These are phyloP conservation scores for Psilocybe subaeruginosa DNA, from an alignment of 768 basidiomycete genomes.

Conservation along the genomic window DNA sequence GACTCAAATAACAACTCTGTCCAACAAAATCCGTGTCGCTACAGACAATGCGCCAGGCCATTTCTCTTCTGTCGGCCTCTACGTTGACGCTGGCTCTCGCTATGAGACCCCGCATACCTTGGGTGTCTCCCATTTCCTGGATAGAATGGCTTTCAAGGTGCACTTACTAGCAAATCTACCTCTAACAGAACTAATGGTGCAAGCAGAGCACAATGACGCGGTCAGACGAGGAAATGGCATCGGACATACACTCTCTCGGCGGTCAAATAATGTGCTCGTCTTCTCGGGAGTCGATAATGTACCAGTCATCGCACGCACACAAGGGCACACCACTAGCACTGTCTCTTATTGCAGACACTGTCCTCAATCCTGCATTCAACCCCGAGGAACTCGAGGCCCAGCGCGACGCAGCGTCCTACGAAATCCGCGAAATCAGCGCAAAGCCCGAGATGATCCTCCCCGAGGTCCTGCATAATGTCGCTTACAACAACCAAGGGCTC, in stretches of 20 bases:
- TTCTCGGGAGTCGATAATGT: constrained; percentile 94
- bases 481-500: constrained; percentile 74
- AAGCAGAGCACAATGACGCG: constrained; percentile 73
- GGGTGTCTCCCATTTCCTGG: constrained; percentile 91
- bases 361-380: constrained; percentile 75
- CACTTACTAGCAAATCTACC: constrained; percentile 11
- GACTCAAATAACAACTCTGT: constrained; percentile 78
- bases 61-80: constrained; percentile 92
- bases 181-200: constrained; percentile 7
- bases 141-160: constrained; percentile 97
- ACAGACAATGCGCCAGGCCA: constrained; percentile 92
- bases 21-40: constrained; percentile 91
- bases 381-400: constrained; percentile 82
- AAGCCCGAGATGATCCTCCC: constrained; percentile 96
- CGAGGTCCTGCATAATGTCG: constrained; percentile 86
- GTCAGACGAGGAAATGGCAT: constrained; percentile 77
- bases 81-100: constrained; percentile 90
- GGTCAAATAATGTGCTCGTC: constrained; percentile 93
- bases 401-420: constrained; percentile 87
- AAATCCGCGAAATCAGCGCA: constrained; percentile 81
- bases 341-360: constrained; percentile 90
- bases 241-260: constrained; percentile 80
- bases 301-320: constrained; percentile 95
- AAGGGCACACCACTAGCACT: constrained; percentile 80
- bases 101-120: constrained; percentile 76